Base-by-base conservation (phyloP, 2,329 filamentous ascomycete species). In the Aspergillus pseudoviridinutans region DNA sequence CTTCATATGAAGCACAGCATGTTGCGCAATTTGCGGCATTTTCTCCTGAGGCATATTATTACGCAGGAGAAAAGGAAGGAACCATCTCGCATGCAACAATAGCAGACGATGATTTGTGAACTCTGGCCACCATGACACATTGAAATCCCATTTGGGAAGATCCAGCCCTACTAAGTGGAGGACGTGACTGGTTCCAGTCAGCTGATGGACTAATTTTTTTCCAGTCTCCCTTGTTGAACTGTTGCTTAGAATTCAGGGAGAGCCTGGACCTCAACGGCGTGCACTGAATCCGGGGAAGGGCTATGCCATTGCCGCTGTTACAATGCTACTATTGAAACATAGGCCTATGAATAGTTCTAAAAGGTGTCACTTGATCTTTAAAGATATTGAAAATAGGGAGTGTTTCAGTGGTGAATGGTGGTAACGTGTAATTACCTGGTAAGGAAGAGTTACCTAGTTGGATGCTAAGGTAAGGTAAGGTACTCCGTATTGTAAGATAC, bases 111-210 rank as follows among this genome's bases (percentile, higher is more conserved):
- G 63, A 65, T 65, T 64, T 65, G 63, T 60, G 60, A 55, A 42
- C 54, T 58, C 53, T 61, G 59, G 60, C 63, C 59, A 66, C 61
- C 61, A 64, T 66, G 64, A 66, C 64, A 66, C 61, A 66, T 58
- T 50, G 58, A 65, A 65, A 60, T 53, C 60, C 54, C 51, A 52
- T 55, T 58, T 52, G 32, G 35, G 62, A 60, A 56, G 42, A 32
- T 54, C 58, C 61, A 60, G 60, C 57, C 60, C 56, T 63, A 64
- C 60, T 62, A 65, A 65, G 62, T 64, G 63, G 62, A 61, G 60
- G 41, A 60, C 57, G 49, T 52, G 59, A 59, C 54, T 20, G 35
- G 51, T 41, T 49, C 54, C 50, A 51, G 53, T 65, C 61, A 65
- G 63, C 60, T 64, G 63, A 64, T 57, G 61, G 42, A 50, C 53